Conservation (phyloP, 306 rosid species). For the Urtica urens region DNA sequence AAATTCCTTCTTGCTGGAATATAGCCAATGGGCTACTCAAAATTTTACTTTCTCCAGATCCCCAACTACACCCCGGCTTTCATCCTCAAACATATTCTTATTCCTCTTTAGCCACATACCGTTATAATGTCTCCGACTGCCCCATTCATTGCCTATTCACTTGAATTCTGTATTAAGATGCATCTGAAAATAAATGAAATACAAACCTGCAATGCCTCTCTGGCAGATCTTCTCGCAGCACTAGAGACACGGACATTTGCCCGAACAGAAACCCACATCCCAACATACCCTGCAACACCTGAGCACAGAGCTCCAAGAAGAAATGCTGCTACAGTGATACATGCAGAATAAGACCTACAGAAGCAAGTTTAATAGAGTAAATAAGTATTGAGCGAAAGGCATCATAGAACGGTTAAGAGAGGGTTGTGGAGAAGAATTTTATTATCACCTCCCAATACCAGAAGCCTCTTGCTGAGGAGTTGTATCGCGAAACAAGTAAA, state of each 20-base stretch:
- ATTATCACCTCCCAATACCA: conserved; percentile 77
- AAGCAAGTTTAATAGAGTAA: conserved; percentile 19
- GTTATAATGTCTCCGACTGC: no score
- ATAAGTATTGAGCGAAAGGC: not conserved
- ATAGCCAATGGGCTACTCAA: no score
- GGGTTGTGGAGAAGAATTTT: conserved; percentile 3
- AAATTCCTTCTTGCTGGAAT: no score
- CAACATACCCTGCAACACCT: conserved; percentile 94
- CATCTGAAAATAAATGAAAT: conserved; percentile 16
- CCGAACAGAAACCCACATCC: conserved; percentile 99
- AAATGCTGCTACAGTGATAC: conserved; percentile 86
- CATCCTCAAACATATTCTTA: no score
- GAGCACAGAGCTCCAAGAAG: conserved; percentile 95
- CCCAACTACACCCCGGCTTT: no score
- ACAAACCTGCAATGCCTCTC: conserved; percentile 96
- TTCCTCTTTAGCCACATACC: no score
- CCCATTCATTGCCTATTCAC: no score
- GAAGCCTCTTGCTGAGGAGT: conserved; percentile 92
- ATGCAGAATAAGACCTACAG: conserved; percentile 83
- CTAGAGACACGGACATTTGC: conserved; percentile 98
- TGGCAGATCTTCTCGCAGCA: conserved; percentile 95
- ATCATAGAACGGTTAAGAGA: not conserved
- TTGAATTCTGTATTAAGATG: no score
- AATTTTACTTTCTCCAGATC: no score
- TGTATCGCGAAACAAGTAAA: conserved; percentile 74